Base-by-base conservation (phyloP, 1,284 basidiomycete genomes). In the Pseudozyma hubeiensis region DNA sequence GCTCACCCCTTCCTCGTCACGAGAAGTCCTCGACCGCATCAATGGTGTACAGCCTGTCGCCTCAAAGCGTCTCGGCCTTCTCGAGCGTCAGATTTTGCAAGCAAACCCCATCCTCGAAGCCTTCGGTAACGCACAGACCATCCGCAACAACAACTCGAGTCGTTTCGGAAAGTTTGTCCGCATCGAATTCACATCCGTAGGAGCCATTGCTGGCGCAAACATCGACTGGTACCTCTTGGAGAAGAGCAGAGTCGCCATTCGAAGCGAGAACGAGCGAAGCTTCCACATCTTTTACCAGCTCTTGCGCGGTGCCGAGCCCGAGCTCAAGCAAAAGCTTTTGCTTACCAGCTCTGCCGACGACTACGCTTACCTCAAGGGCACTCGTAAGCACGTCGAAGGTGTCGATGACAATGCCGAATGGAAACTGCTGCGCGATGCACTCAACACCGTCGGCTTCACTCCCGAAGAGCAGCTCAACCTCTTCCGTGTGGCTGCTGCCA, bases 141-240 rank as follows among this genome's bases (percentile, higher is more conserved):
- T 98, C 85, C 88, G 96, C 50, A 99, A 99, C 84, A 98, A 99
- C 86, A 99, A 99, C 83, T 99, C 97, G 8, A 95, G 93, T 88
- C 92, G 97, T 47, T 99, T 98, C 85, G 71, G 94, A 30, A 99
- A 99, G 86, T 99, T 99, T 85, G 93, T 99, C 40, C 89, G 94
- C 49, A 99, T 99, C 77, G 93, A 92, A 81, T 99, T 99, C 85
- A 91, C 93, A 0, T 91, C 93, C 0, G 90, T 93, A 61, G 96
- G 96, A 0, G 93, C 93, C 68, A 99, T 99, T 61, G 93, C 94
- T 0, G 97, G 97, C 2, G 97, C 97, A 41, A 97, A 96, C 82
- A 96, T 99, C 70, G 95, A 99, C 84, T 99, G 97, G 97, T 99
- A 99, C 84, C 87, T 99, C 43, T 87, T 99, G 49, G 97, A 99